Evolutionary conservation across 371 early-diverging fungal species (phyloP).

Genomic region (Mortierella sp.): DNA sequence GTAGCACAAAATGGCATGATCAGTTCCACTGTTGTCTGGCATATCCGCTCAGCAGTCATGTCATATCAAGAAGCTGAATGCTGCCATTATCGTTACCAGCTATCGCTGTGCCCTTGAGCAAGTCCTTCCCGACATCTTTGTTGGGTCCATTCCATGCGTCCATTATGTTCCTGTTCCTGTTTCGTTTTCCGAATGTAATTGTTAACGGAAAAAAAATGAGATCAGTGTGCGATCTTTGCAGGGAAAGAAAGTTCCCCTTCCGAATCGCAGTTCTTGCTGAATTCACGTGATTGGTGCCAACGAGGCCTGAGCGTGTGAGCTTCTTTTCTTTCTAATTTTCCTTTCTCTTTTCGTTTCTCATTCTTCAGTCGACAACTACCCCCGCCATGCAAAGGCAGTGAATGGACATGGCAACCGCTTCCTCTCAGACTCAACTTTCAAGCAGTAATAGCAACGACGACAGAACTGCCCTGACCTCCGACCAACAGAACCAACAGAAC

Average conservation of each 20-base stretch:
- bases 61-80: not conserved
- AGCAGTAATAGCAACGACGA: not conserved
- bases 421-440: not conserved
- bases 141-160: conserved; percentile 29
- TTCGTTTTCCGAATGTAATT: not conserved
- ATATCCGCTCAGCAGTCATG: no score
- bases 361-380: not conserved
- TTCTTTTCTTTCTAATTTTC: not conserved
- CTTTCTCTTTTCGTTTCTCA: not conserved
- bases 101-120: conserved; percentile 39
- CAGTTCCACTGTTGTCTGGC: not conserved
- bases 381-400: not conserved
- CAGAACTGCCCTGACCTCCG: not conserved
- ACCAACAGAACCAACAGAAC: not conserved
- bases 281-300: not conserved
- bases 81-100: conserved; percentile 24
- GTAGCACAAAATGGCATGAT: not conserved
- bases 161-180: conserved; percentile 15
- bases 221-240: not conserved
- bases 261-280: not conserved
- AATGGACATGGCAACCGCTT: not conserved
- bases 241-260: not conserved
- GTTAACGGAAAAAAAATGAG: not conserved
- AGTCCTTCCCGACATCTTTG: conserved; percentile 41
- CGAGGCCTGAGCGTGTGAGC: not conserved